Evolutionary conservation across 2,329 filamentous ascomycete genomes (phyloP).

Genomic region (Scedosporium boydii): DNA sequence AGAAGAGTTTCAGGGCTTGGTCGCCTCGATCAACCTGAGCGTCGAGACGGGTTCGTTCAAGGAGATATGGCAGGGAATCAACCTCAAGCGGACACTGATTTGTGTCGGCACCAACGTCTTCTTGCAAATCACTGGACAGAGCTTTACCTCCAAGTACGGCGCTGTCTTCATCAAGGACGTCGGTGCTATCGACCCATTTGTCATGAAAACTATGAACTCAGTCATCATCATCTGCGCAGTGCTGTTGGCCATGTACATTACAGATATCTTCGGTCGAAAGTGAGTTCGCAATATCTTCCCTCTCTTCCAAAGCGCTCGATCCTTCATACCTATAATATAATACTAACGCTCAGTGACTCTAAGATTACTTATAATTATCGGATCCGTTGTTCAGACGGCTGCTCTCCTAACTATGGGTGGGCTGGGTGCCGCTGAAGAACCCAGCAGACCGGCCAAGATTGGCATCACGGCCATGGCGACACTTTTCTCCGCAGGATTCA

Average conservation of each 20-base stretch:
- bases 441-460: slow-evolving; percentile 12
- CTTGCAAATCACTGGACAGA: slow-evolving; percentile 19
- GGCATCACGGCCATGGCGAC: slow-evolving; percentile 23
- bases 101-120: slow-evolving; percentile 19
- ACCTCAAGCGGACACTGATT: slow-evolving; percentile 16
- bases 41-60: slow-evolving; percentile 17
- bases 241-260: slow-evolving; percentile 11
- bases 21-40: slow-evolving; percentile 3
- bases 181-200: slow-evolving; percentile 18
- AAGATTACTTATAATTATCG: background rate
- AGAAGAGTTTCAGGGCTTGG: slow-evolving; percentile 11
- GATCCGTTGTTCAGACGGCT: slow-evolving; percentile 16
- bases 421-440: slow-evolving; percentile 17
- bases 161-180: slow-evolving; percentile 19
- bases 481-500: slow-evolving; percentile 21
- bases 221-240: slow-evolving; percentile 12
- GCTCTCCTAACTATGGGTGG: slow-evolving; percentile 26
- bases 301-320: slow-evolving; percentile 15
- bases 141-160: slow-evolving; percentile 20
- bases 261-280: slow-evolving; percentile 12
- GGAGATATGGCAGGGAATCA: slow-evolving; percentile 11
- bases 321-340: too few species aligned
- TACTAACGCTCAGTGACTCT: background rate
- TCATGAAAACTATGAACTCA: slow-evolving; percentile 14
- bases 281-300: slow-evolving; percentile 9